Evolutionary conservation across 768 basidiomycete genomes (phyloP).

Genomic region (Lentinus tigrinus): DNA sequence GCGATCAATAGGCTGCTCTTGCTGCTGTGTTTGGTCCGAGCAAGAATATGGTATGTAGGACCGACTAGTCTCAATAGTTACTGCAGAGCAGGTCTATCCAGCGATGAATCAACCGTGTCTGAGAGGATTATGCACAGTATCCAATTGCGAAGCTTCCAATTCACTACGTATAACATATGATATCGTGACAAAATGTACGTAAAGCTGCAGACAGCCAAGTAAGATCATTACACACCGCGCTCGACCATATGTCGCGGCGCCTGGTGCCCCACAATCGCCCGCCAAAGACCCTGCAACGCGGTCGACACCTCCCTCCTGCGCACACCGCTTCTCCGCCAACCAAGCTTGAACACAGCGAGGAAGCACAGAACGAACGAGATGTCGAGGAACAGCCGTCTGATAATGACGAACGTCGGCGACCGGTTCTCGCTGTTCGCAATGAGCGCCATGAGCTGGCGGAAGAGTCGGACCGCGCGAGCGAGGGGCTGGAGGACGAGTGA

Average conservation of each 20-base stretch:
- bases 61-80: too few relatives aligned
- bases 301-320: conserved; percentile 65
- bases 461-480: conserved; percentile 44
- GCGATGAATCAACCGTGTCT: too few relatives aligned
- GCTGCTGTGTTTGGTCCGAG: too few relatives aligned
- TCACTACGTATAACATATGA: background rate
- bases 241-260: conserved; percentile 47
- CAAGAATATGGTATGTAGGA: too few relatives aligned
- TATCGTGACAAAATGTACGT: background rate
- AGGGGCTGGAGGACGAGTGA: conserved; percentile 67
- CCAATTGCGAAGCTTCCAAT: background rate
- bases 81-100: too few relatives aligned
- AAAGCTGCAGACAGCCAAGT: background rate
- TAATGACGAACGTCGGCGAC: conserved; percentile 64
- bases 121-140: background rate
- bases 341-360: conserved; percentile 51
- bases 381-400: conserved; percentile 76
- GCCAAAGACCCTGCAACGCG: conserved; percentile 69
- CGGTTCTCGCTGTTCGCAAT: conserved; percentile 58
- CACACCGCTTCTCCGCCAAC: conserved; percentile 70
- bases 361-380: conserved; percentile 70
- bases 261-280: conserved; percentile 61
- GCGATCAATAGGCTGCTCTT: too few relatives aligned
- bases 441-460: conserved; percentile 55
- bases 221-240: conserved; percentile 30